phyloP scores from a whole-genome alignment of 2,329 filamentous ascomycete species.

The Emergomyces pasteurianus region DNA sequence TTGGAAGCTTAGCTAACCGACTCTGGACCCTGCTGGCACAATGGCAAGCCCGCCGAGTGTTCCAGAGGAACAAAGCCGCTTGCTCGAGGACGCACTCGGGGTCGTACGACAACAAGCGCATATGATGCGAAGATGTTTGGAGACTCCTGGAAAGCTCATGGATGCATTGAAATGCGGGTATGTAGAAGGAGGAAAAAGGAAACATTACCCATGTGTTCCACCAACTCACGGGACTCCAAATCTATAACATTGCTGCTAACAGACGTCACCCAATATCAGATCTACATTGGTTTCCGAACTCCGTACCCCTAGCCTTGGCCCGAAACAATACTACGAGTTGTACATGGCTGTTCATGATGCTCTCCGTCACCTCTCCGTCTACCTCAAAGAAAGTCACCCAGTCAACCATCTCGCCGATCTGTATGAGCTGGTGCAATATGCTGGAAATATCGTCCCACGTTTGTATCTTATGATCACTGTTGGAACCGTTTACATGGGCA shows the following conservation, averaged over 20 bases:
- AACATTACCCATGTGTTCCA: neutral
- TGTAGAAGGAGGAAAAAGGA: slow-evolving; percentile 24
- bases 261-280: slow-evolving; percentile 38
- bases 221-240: neutral
- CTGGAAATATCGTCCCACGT: slow-evolving; percentile 91
- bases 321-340: slow-evolving; percentile 98
- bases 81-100: slow-evolving; percentile 92
- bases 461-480: slow-evolving; percentile 99
- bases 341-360: slow-evolving; percentile 99
- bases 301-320: slow-evolving; percentile 90
- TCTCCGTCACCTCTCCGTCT: slow-evolving; percentile 86
- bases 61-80: slow-evolving; percentile 71
- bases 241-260: slow-evolving; percentile 3
- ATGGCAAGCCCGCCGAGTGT: slow-evolving; percentile 46
- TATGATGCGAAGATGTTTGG: slow-evolving; percentile 94
- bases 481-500: slow-evolving; percentile 97
- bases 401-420: slow-evolving; percentile 96
- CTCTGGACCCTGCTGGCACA: slow-evolving; percentile 18
- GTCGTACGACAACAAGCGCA: slow-evolving; percentile 95
- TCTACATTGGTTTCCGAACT: slow-evolving; percentile 98
- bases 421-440: slow-evolving; percentile 96
- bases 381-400: slow-evolving; percentile 93
- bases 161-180: slow-evolving; percentile 99
- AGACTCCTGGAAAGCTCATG: slow-evolving; percentile 97
- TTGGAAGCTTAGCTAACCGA: slow-evolving; percentile 2